Conservation (phyloP, 2,329 filamentous ascomycete genomes). For the Aaosphaeria pasadenensis region DNA sequence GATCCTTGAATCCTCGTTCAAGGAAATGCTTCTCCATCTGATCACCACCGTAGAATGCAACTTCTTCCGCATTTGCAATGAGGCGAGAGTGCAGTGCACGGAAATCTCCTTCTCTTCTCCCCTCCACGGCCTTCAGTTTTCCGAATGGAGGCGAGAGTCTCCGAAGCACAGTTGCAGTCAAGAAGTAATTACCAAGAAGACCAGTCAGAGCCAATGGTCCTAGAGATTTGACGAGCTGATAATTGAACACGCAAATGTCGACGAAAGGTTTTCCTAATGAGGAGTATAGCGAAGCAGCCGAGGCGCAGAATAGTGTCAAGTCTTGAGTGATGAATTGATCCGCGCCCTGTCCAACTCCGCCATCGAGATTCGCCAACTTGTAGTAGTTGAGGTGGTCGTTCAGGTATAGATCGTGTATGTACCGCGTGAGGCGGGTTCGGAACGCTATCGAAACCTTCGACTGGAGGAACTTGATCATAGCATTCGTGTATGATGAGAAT, state of each 20-base stretch:
- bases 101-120: conserved; percentile 92
- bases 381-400: conserved; percentile 96
- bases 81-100: conserved; percentile 84
- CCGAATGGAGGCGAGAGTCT: conserved; percentile 92
- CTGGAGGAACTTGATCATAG: conserved; percentile 98
- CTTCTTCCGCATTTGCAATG: conserved; percentile 95
- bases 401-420: conserved; percentile 95
- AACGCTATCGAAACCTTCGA: conserved; percentile 98
- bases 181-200: conserved; percentile 86
- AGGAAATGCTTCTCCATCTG: conserved; percentile 93
- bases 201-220: conserved; percentile 84
- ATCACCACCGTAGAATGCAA: conserved; percentile 94
- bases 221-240: conserved; percentile 88
- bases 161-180: conserved; percentile 86
- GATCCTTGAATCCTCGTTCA: conserved; percentile 85
- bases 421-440: conserved; percentile 87
- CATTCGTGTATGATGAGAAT: conserved; percentile 94
- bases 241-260: conserved; percentile 97
- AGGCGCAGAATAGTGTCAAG: conserved; percentile 89
- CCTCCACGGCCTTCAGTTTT: conserved; percentile 94
- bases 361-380: conserved; percentile 88
- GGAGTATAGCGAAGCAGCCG: conserved; percentile 89
- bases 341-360: conserved; percentile 84
- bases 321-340: conserved; percentile 99
- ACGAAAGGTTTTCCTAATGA: conserved; percentile 96